These are phyloP conservation scores for Annona squamosa DNA, from an alignment of 164 flowering plant species.

Conservation along the genomic window DNA sequence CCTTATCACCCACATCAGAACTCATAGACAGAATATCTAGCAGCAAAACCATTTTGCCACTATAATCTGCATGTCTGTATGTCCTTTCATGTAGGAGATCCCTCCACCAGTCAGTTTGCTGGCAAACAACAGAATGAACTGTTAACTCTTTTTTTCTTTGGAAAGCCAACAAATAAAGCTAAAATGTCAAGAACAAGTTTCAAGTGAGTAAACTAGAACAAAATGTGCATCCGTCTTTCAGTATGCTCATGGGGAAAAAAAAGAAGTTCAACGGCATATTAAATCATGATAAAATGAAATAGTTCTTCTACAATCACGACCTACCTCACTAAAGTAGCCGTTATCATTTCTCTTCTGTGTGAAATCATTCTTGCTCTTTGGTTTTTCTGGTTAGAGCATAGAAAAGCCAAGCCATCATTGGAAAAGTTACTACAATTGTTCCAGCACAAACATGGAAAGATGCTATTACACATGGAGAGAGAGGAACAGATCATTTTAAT, in stretches of 20 bases:
- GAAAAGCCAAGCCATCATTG: slow-evolving; percentile 4
- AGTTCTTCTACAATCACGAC: background rate
- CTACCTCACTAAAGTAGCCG: slow-evolving; percentile 69
- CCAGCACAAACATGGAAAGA: background rate
- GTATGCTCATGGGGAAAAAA: background rate
- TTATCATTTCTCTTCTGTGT: slow-evolving; percentile 31
- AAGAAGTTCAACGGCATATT: background rate
- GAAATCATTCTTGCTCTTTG: slow-evolving; percentile 28
- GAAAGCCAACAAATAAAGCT: background rate
- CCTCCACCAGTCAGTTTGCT: slow-evolving; percentile 80
- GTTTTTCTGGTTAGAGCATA: slow-evolving; percentile 43
- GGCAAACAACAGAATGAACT: slow-evolving; percentile 7
- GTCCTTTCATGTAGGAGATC: slow-evolving; percentile 58
- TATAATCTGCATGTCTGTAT: slow-evolving; percentile 56
- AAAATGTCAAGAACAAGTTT: background rate
- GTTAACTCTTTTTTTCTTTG: background rate
- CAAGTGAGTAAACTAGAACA: background rate
- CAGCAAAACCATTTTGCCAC: slow-evolving; percentile 97
- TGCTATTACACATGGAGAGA: background rate
- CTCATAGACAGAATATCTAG: slow-evolving; percentile 75
- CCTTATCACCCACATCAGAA: slow-evolving; percentile 75
- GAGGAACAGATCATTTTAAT: background rate
- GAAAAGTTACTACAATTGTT: background rate
- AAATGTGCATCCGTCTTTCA: background rate
- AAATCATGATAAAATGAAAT: background rate